Evolutionary conservation across 495 filamentous ascomycete genomes (phyloP), one percentile per base, ranked within the genome.

Genomic region (Tuber melanosporum): DNA sequence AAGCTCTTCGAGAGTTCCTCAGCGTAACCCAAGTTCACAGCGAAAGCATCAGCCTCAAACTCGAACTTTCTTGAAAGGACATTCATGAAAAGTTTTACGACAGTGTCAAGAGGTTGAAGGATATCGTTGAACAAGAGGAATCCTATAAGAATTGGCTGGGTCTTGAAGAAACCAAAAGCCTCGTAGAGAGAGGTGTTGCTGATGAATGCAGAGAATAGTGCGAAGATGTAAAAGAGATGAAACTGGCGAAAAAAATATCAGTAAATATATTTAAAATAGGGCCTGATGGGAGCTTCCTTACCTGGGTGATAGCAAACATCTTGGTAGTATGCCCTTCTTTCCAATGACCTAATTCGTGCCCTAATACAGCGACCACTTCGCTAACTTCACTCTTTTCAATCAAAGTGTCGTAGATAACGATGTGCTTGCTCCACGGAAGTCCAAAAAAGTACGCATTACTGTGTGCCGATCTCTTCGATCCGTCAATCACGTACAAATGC

Each of bases 361-460:
- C 93, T 45, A 99, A 87, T 49, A 99, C 94, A 73, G 95, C 95
- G 36, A 97, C 94, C 66, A 99, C 94, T 85, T 99, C 95, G 81
- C 94, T 88, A 3, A 91, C 89, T 79, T 93, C 90, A 84, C 91
- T 94, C 88, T 98, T 96, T 85, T 98, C 95, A 73, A 99, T 94
- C 79, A 99, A 85, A 17, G 95, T 99, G 83, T 99, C 95, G 82
- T 96, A 99, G 83, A 99, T 96, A 80, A 99, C 95, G 86, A 99
- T 99, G 87, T 97, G 95, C 89, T 99, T 99, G 89, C 97, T 98
- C 94, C 95, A 98, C 10, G 95, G 95, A 74, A 99, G 88, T 73
- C 95, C 95, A 78, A 95, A 97, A 86, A 99, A 99, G 86, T 98
- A 99, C 70, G 95, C 95, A 83, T 99, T 99, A 87, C 92, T 96